phyloP scores from a whole-genome alignment of 2,329 filamentous ascomycete genomes.

The Aspergillus sp. region DNA sequence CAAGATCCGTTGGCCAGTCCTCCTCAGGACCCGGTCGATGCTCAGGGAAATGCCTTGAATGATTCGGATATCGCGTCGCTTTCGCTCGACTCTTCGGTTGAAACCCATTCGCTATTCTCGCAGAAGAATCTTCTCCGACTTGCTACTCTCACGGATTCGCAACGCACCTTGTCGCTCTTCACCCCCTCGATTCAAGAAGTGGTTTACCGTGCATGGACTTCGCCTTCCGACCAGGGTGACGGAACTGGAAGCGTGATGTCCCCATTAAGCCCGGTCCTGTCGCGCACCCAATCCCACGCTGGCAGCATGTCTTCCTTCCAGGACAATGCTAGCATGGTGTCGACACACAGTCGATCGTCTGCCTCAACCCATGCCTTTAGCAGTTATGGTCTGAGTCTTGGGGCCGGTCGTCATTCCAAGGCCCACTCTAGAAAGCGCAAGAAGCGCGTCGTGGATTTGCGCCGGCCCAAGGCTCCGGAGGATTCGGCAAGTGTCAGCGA shows the following conservation, averaged over 20 bases:
- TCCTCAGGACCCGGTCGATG: conserved; percentile 78
- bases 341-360: conserved; percentile 60
- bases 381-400: conserved; percentile 40
- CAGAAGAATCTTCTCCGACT: conserved; percentile 89
- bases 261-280: conserved; percentile 52
- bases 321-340: conserved; percentile 66
- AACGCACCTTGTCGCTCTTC: conserved; percentile 86
- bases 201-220: conserved; percentile 90
- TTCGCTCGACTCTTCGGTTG: conserved; percentile 74
- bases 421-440: conserved; percentile 45
- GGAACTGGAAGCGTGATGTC: conserved; percentile 39
- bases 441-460: conserved; percentile 51
- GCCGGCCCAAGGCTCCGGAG: conserved; percentile 41
- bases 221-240: conserved; percentile 70
- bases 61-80: conserved; percentile 72
- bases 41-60: conserved; percentile 73
- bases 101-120: conserved; percentile 87
- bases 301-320: conserved; percentile 72
- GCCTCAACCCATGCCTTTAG: conserved; percentile 36
- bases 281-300: conserved; percentile 63
- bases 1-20: conserved; percentile 80
- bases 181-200: conserved; percentile 88
- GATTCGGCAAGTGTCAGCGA: conserved; percentile 44
- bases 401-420: conserved; percentile 45
- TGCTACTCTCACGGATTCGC: conserved; percentile 79